Evolutionary conservation across 2,329 filamentous ascomycete genomes (phyloP), one percentile per base, ranked within the genome.

Genomic region (Aspergillus hiratsukae): DNA sequence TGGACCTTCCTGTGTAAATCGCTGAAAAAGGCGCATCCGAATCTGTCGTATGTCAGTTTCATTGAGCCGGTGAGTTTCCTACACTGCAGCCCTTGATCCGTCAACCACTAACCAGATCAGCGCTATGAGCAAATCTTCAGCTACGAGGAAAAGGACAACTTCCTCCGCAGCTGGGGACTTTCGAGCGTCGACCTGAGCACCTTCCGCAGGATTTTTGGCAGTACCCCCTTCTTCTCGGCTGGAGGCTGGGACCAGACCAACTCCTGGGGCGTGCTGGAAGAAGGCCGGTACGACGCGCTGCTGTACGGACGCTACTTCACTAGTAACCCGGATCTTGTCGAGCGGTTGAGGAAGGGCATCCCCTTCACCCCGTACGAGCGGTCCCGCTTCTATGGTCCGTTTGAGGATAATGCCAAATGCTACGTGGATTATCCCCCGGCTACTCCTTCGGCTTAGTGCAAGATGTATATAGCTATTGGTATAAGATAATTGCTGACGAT

Each of bases 211-310:
- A 83, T 84, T 57, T 79, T 83, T 52, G 77, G 76, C 2, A 68
- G 72, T 5, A 81, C 81, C 0, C 81, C 81, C 0, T 82, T 85
- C 68, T 77, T 85, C 58, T 78, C 81, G 0, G 81, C 79, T 0
- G 82, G 82, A 5, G 82, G 82, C 0, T 85, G 79, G 68, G 72
- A 80, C 52, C 74, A 82, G 45, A 72, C 71, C 40, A 84, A 82
- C 58, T 75, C 74, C 0, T 80, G 76, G 72, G 79, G 77, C 1
- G 75, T 80, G 43, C 63, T 83, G 10, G 79, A 81, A 57, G 70
- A 76, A 1, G 75, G 75, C 2, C 73, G 67, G 27, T 80, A 80
- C 53, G 79, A 82, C 58, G 80, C 68, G 8, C 61, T 83, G 27
- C 54, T 79, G 2, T 80, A 76, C 52, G 80, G 79, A 0, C 70